These are phyloP conservation scores for Lactuca sativa DNA, from an alignment of 129 eudicot genomes.

Conservation along the genomic window DNA sequence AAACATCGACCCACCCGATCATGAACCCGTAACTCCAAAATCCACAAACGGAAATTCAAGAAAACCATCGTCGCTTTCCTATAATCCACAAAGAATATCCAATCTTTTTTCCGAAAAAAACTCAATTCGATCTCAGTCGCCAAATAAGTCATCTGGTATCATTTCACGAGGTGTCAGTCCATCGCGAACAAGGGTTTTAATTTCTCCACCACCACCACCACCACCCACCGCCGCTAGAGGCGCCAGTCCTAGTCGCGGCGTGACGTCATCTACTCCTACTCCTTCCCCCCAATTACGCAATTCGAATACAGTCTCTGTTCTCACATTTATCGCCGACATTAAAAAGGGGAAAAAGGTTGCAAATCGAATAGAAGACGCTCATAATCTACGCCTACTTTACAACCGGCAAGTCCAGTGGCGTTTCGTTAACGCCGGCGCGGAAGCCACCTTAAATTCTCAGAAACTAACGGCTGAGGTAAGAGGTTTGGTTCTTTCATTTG, in stretches of 20 bases:
- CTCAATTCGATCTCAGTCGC: conserved; percentile 25
- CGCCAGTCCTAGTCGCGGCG: conserved; percentile 65
- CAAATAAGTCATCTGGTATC: conserved; percentile 36
- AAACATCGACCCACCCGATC: conserved; percentile 41
- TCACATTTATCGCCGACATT: conserved; percentile 76
- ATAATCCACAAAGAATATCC: conserved; percentile 32
- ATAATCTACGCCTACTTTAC: conserved; percentile 69
- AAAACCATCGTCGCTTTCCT: background rate
- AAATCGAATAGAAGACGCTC: conserved; percentile 79
- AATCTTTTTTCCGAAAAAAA: conserved; percentile 32
- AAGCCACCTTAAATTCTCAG: conserved; percentile 53
- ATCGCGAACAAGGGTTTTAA: conserved; percentile 44
- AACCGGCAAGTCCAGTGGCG: conserved; percentile 91
- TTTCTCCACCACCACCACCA: conserved; percentile 24
- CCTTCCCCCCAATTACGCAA: conserved; percentile 67
- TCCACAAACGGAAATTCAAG: background rate
- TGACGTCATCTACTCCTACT: conserved; percentile 80
- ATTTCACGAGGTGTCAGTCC: conserved; percentile 73
- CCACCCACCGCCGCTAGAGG: conserved; percentile 50
- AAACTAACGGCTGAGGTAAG: conserved; percentile 74
- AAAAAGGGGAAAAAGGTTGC: conserved; percentile 77
- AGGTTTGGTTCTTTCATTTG: conserved; percentile 50
- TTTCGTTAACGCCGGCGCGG: conserved; percentile 68
- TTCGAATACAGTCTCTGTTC: conserved; percentile 75
- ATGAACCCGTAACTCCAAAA: conserved; percentile 31